These are phyloP conservation scores for Annona squamosa DNA, from an alignment of 164 flowering plant species.

Conservation along the genomic window DNA sequence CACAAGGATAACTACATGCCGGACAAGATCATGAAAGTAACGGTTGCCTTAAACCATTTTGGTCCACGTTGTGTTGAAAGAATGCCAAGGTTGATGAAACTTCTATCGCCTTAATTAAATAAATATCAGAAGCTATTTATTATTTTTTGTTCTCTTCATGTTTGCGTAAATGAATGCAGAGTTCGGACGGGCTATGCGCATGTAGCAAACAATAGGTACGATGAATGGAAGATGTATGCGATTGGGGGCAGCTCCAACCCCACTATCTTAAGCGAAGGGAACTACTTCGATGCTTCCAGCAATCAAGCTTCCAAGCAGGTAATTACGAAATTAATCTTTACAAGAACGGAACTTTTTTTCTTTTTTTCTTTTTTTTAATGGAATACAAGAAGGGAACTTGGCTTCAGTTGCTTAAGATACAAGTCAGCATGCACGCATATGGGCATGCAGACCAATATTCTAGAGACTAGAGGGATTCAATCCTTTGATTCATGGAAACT, in stretches of 20 bases:
- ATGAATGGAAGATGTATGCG: constrained; percentile 49
- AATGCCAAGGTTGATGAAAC: constrained; percentile 59
- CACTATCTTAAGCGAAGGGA: constrained; percentile 48
- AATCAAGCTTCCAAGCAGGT: constrained; percentile 40
- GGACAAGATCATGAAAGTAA: constrained; percentile 61
- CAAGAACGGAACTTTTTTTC: too few species aligned
- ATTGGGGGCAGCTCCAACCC: constrained; percentile 50
- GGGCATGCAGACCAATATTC: too few species aligned
- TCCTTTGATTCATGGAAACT: too few species aligned
- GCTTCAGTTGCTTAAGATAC: too few species aligned
- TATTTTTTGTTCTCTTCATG: neutral
- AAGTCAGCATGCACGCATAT: too few species aligned
- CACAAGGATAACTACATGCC: constrained; percentile 39
- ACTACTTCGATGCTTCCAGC: constrained; percentile 35
- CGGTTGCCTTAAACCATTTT: constrained; percentile 61
- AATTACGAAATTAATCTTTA: neutral
- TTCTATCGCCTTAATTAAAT: too few species aligned
- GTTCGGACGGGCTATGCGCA: constrained; percentile 40
- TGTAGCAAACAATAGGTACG: constrained; percentile 40
- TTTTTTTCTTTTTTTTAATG: too few species aligned
- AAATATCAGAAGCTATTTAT: too few species aligned
- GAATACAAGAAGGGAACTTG: too few species aligned
- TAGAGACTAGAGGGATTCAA: too few species aligned
- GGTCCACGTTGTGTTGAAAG: constrained; percentile 60
- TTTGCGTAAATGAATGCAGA: constrained; percentile 14